Conservation (phyloP, 495 filamentous ascomycete species). For the Trichoderma virens region DNA sequence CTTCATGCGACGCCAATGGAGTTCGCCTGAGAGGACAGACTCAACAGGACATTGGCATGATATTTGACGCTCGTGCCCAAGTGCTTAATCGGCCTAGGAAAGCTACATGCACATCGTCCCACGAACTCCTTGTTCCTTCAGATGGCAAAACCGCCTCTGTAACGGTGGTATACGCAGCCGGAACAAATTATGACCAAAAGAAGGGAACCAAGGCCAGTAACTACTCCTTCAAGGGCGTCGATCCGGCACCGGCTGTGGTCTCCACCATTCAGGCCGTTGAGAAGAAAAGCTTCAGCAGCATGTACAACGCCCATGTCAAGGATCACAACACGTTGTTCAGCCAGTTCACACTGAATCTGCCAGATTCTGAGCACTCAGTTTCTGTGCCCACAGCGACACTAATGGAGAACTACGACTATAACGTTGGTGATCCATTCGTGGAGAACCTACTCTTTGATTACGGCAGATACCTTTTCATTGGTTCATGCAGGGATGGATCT, state of each 20-base stretch:
- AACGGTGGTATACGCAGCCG: constrained; percentile 33
- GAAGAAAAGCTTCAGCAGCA: constrained; percentile 18
- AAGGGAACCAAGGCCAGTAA: constrained; percentile 30
- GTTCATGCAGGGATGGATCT: constrained; percentile 30
- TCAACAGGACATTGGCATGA: not conserved
- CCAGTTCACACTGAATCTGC: constrained; percentile 32
- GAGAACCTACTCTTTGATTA: constrained; percentile 39
- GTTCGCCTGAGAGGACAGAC: not conserved
- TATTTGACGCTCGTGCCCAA: not conserved
- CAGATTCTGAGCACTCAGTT: constrained; percentile 28
- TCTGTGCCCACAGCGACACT: constrained; percentile 28
- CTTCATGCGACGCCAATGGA: not conserved
- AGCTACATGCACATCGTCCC: not conserved
- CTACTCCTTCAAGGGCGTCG: constrained; percentile 40
- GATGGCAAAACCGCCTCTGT: not conserved
- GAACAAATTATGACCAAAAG: constrained; percentile 38
- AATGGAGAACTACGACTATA: constrained; percentile 15
- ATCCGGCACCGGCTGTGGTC: constrained; percentile 29
- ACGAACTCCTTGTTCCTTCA: not conserved
- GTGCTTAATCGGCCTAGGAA: not conserved
- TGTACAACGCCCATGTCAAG: constrained; percentile 28
- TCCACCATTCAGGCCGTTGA: constrained; percentile 23
- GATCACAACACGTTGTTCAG: constrained; percentile 29
- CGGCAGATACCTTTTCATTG: constrained; percentile 39
- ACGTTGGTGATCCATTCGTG: constrained; percentile 33